Percentiles rank a stretch among this genome's conserved stretches.
Evolutionary conservation across 176 grass and related monocot species (phyloP).

Genomic region (Paspalum vaginatum): DNA sequence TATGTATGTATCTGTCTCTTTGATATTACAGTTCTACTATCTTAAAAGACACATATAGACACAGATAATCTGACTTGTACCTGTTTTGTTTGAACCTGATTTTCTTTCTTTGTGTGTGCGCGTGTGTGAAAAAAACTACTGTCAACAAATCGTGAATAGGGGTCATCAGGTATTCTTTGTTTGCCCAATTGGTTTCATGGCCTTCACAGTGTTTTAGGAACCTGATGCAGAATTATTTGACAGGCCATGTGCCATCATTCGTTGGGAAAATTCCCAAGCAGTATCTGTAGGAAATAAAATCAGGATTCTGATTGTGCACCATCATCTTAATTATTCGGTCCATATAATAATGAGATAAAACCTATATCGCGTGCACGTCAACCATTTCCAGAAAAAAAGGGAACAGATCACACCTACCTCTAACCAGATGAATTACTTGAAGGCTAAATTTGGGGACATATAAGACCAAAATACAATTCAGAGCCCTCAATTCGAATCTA

Average conservation of each 20-base stretch:
- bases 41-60: too few relatives aligned
- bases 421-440: too few relatives aligned
- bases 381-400: too few relatives aligned
- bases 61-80: background rate
- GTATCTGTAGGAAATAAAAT: conserved; percentile 48
- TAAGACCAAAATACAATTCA: too few relatives aligned
- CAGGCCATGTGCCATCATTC: conserved; percentile 65
- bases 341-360: too few relatives aligned
- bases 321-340: background rate
- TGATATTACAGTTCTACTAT: too few relatives aligned
- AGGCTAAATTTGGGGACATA: too few relatives aligned
- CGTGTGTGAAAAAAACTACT: background rate
- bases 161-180: background rate
- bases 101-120: background rate
- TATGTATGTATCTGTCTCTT: too few relatives aligned
- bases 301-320: background rate
- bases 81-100: background rate
- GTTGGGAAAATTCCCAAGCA: conserved; percentile 57
- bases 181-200: background rate
- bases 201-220: conserved; percentile 45
- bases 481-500: too few relatives aligned
- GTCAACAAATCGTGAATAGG: background rate
- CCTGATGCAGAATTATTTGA: conserved; percentile 57
- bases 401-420: too few relatives aligned
- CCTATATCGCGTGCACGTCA: too few relatives aligned